phyloP scores from a whole-genome alignment of 2,329 filamentous ascomycete genomes.

The Pyricularia sp. region DNA sequence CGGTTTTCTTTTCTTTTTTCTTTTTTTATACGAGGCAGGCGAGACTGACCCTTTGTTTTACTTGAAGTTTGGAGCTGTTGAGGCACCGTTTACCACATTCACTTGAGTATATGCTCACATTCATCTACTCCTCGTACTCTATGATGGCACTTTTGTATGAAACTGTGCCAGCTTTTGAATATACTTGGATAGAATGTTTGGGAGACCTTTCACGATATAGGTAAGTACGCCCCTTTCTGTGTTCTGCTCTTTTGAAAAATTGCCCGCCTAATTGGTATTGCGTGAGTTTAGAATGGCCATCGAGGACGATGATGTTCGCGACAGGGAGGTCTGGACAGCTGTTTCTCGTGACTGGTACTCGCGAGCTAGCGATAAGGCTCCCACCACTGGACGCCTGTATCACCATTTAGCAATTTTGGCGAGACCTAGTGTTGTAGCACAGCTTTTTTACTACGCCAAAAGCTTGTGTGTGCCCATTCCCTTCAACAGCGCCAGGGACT shows the following conservation, averaged over 20 bases:
- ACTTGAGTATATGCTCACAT: slow-evolving; percentile 81
- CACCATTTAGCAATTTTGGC: slow-evolving; percentile 60
- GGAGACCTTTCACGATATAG: slow-evolving; percentile 41
- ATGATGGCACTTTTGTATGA: slow-evolving; percentile 86
- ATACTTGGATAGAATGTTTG: slow-evolving; percentile 93
- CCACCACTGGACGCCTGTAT: too few relatives aligned
- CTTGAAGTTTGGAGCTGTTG: slow-evolving; percentile 52
- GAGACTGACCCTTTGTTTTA: too few relatives aligned
- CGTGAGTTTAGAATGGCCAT: too few relatives aligned
- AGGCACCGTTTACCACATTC: slow-evolving; percentile 66
- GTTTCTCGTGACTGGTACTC: too few relatives aligned
- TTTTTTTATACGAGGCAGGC: too few relatives aligned
- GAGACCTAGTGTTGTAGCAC: slow-evolving; percentile 57
- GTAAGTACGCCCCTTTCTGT: too few relatives aligned
- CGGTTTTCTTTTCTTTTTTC: too few relatives aligned
- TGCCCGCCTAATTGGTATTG: too few relatives aligned
- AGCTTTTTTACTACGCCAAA: slow-evolving; percentile 65
- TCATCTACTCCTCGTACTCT: slow-evolving; percentile 81
- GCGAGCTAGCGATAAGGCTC: too few relatives aligned
- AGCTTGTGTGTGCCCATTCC: slow-evolving; percentile 59
- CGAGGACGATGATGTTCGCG: too few relatives aligned
- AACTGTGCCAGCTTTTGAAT: slow-evolving; percentile 71
- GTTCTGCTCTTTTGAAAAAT: too few relatives aligned
- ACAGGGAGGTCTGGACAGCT: too few relatives aligned
- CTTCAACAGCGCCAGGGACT: slow-evolving; percentile 60